phyloP scores from a whole-genome alignment of 1,284 basidiomycete genomes.

The Heterobasidion irregulare region DNA sequence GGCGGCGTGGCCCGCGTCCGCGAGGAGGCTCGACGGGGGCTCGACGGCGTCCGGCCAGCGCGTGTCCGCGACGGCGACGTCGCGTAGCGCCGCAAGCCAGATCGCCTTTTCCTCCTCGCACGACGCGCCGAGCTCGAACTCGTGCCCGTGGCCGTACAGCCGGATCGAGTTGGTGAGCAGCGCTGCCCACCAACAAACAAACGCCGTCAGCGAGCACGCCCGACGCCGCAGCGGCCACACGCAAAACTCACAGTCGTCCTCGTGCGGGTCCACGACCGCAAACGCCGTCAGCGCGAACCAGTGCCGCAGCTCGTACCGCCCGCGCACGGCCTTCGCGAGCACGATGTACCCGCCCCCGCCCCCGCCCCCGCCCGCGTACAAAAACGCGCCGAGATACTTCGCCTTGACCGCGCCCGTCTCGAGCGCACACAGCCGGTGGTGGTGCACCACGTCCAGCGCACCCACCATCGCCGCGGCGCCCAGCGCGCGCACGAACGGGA shows the following conservation, averaged over 20 bases:
- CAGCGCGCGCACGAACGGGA: constrained; percentile 28
- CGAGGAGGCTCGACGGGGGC: constrained; percentile 4
- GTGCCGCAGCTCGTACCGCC: constrained; percentile 75
- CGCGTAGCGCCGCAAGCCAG: constrained; percentile 68
- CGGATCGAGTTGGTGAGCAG: constrained; percentile 77
- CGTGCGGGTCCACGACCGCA: constrained; percentile 54
- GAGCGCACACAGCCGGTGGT: constrained; percentile 32
- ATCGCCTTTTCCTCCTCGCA: constrained; percentile 77
- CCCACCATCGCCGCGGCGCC: constrained; percentile 74
- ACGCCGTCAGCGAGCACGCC: not conserved
- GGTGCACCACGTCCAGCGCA: constrained; percentile 74
- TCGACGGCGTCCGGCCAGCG: constrained; percentile 22
- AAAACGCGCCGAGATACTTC: constrained; percentile 82
- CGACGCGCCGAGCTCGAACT: constrained; percentile 78
- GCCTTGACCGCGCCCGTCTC: constrained; percentile 51
- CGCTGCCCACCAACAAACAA: constrained; percentile 31
- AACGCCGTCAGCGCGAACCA: constrained; percentile 78
- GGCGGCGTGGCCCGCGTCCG: not conserved
- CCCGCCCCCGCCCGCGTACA: constrained; percentile 49
- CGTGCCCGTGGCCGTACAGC: constrained; percentile 56
- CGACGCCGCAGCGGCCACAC: constrained; percentile 14
- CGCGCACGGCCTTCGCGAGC: constrained; percentile 78
- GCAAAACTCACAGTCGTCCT: constrained; percentile 45
- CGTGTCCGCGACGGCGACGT: constrained; percentile 36
- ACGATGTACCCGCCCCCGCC: constrained; percentile 56